Evolutionary conservation across 1,139 yeast species (phyloP).

Genomic region (Pichia sp.): DNA sequence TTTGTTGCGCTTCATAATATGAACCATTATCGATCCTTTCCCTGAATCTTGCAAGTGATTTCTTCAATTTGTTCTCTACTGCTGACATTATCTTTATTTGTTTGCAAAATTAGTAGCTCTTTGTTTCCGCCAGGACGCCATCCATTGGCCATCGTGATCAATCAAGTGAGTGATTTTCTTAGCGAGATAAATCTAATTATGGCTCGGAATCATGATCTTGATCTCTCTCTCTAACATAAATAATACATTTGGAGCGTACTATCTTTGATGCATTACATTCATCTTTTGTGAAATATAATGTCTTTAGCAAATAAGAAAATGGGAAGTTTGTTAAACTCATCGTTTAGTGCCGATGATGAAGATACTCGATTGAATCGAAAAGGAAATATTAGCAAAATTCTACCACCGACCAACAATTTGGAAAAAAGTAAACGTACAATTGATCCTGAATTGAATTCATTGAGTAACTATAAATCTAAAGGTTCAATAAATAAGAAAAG

Average conservation of each 20-base stretch:
- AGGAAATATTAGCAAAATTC: not conserved
- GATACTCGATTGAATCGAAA: not conserved
- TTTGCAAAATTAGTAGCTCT: too few species aligned
- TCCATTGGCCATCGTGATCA: too few species aligned
- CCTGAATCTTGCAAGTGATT: slow-evolving; percentile 59
- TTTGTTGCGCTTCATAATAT: slow-evolving; percentile 92
- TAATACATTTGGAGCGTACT: too few species aligned
- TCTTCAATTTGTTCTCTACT: slow-evolving; percentile 39
- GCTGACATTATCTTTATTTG: not conserved
- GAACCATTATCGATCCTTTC: slow-evolving; percentile 63
- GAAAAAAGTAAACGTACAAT: slow-evolving; percentile 1
- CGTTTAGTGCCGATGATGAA: not conserved
- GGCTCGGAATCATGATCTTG: too few species aligned
- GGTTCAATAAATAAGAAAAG: not conserved
- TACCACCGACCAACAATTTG: slow-evolving; percentile 2
- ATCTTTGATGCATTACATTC: too few species aligned
- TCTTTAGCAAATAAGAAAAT: not conserved
- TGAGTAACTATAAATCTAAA: not conserved
- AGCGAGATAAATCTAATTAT: too few species aligned
- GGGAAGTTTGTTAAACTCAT: not conserved
- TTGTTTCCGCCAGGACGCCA: too few species aligned
- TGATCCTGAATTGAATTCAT: not conserved
- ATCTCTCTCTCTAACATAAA: too few species aligned
- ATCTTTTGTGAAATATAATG: not conserved
- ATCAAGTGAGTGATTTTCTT: too few species aligned